A percentile compares a stretch with the other conserved stretches of the same genome.
Conservation (phyloP, 371 early-diverging fungal species). For the Rhizopus arrhizus region DNA sequence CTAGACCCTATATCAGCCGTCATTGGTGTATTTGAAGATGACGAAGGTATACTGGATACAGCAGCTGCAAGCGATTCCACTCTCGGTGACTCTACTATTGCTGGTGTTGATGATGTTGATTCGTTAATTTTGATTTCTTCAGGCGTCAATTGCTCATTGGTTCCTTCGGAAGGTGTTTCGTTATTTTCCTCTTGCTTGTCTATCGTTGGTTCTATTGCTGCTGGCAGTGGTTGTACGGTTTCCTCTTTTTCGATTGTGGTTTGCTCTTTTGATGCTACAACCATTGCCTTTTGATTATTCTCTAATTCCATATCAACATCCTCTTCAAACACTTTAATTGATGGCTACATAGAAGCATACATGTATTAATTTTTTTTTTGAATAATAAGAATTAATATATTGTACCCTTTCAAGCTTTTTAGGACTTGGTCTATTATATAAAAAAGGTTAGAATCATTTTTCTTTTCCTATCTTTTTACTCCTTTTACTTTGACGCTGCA, state of each 20-base stretch:
- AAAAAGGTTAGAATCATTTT: neutral
- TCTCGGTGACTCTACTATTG: neutral
- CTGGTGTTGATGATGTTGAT: neutral
- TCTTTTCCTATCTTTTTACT: neutral
- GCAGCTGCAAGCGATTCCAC: constrained; percentile 40
- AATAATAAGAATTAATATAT: constrained; percentile 5
- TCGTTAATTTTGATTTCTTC: too few relatives aligned
- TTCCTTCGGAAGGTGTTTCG: neutral
- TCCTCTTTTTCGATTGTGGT: neutral
- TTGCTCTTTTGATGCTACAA: neutral
- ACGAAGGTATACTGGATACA: constrained; percentile 6
- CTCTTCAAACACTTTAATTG: constrained; percentile 73
- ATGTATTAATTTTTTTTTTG: neutral
- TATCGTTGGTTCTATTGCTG: neutral
- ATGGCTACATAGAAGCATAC: constrained; percentile 45
- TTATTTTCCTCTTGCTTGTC: neutral
- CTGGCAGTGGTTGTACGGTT: neutral
- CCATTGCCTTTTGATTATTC: constrained; percentile 12
- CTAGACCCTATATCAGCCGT: constrained; percentile 68
- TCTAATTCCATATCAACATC: constrained; percentile 65
- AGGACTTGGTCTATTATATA: constrained; percentile 10
- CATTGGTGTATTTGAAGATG: constrained; percentile 8
- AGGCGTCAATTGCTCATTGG: too few relatives aligned
- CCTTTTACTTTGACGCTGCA: constrained; percentile 9
- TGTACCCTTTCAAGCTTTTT: constrained; percentile 41